These are phyloP conservation scores for Entrophospora sp. DNA, from an alignment of 192 early-diverging fungal genomes.

Conservation along the genomic window DNA sequence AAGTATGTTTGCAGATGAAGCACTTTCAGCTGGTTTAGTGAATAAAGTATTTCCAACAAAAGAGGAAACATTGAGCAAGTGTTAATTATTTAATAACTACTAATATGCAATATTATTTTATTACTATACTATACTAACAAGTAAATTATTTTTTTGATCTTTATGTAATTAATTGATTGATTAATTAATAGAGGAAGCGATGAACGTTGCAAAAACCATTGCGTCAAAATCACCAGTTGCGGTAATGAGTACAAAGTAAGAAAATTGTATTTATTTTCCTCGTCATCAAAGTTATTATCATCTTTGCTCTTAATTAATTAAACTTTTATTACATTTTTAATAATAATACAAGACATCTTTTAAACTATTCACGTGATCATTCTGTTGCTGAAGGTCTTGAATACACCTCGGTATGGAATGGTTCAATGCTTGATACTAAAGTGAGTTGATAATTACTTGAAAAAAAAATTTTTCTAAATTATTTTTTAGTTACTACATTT, in stretches of 20 bases:
- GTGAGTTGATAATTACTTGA: slow-evolving; percentile 25
- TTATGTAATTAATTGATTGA: too few species aligned
- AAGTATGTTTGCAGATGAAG: slow-evolving; percentile 51
- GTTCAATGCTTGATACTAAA: slow-evolving; percentile 67
- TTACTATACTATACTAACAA: too few species aligned
- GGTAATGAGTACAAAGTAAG: slow-evolving; percentile 74
- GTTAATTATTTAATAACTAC: too few species aligned
- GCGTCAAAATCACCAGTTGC: slow-evolving; percentile 87
- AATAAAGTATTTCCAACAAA: slow-evolving; percentile 38
- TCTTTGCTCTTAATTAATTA: background rate
- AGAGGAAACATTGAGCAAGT: slow-evolving; percentile 42
- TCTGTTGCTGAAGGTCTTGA: slow-evolving; percentile 77
- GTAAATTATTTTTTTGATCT: too few species aligned
- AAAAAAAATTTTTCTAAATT: background rate
- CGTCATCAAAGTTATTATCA: background rate
- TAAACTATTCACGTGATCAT: slow-evolving; percentile 92
- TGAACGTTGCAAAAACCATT: slow-evolving; percentile 65
- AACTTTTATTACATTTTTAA: background rate
- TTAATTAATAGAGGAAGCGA: slow-evolving; percentile 51
- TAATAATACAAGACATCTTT: slow-evolving; percentile 46
- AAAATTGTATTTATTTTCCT: background rate
- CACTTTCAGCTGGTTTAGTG: slow-evolving; percentile 48
- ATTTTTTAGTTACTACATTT: background rate
- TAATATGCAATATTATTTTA: too few species aligned
- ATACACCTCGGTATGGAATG: slow-evolving; percentile 86